These are phyloP conservation scores for Allium fistulosum DNA, from an alignment of 106 monocot species.

Conservation along the genomic window DNA sequence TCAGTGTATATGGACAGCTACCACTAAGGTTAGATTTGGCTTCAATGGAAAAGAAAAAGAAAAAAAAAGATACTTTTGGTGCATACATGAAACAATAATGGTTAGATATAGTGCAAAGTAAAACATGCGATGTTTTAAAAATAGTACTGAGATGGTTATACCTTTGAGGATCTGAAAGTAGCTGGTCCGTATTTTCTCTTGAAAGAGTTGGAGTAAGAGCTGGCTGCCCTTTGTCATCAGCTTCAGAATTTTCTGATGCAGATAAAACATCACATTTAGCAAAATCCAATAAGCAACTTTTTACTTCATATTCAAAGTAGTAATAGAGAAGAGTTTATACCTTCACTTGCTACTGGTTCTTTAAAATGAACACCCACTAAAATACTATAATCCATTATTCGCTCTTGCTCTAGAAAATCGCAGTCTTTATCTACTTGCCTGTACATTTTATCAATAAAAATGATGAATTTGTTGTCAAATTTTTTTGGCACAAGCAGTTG, in stretches of 20 bases:
- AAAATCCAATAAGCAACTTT: too few relatives aligned
- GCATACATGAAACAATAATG: too few relatives aligned
- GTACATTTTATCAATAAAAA: neutral
- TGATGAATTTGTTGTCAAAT: neutral
- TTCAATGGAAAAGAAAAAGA: neutral
- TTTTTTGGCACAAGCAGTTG: too few relatives aligned
- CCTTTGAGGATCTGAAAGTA: constrained; percentile 52
- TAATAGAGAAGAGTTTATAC: neutral
- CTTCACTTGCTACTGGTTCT: constrained; percentile 10
- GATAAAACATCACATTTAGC: too few relatives aligned
- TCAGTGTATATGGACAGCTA: too few relatives aligned
- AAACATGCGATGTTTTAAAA: too few relatives aligned
- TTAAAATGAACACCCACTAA: constrained; percentile 81
- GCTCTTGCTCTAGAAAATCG: constrained; percentile 55
- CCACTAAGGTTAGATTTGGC: too few relatives aligned
- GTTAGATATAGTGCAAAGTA: too few relatives aligned
- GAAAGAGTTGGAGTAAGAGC: constrained; percentile 50
- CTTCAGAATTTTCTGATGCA: constrained; percentile 25
- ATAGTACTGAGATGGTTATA: neutral
- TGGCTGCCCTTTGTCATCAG: constrained; percentile 15
- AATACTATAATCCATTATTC: constrained; percentile 95
- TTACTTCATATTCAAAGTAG: too few relatives aligned
- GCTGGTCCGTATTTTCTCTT: constrained; percentile 47
- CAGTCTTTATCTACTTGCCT: constrained; percentile 22
- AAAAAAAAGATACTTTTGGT: neutral